phyloP scores from a whole-genome alignment of 306 rosid genomes.

The Quercus engelmannii region DNA sequence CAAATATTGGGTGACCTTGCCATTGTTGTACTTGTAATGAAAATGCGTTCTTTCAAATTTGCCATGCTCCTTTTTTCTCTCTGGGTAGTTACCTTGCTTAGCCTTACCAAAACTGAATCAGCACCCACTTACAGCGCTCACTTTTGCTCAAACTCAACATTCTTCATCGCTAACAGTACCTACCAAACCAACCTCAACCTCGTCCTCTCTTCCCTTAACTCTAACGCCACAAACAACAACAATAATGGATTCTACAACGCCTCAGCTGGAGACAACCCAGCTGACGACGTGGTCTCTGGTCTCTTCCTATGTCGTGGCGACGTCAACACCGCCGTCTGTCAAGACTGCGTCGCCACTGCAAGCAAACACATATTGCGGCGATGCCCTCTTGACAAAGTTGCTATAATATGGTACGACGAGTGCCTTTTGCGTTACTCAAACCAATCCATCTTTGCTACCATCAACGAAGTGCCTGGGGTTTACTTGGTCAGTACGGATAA shows the following conservation, averaged over 20 bases:
- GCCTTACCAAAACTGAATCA: not conserved
- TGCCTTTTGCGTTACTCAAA: conserved; percentile 28
- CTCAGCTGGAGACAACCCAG: not conserved
- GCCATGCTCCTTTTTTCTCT: not conserved
- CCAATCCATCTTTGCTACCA: not conserved
- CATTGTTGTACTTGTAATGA: too few relatives aligned
- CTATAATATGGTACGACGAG: conserved; percentile 28
- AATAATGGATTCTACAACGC: not conserved
- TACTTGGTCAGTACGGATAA: not conserved
- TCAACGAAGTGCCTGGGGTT: too few relatives aligned
- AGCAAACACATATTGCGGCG: not conserved
- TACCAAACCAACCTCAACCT: not conserved
- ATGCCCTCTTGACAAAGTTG: conserved; percentile 8
- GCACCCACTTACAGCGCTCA: not conserved
- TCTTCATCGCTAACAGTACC: not conserved
- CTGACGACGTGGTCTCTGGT: conserved; percentile 4
- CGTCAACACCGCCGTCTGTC: conserved; percentile 1
- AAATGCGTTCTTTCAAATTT: not conserved
- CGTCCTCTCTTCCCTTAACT: conserved; percentile 8
- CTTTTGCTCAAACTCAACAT: not conserved
- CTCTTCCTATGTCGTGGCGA: conserved; percentile 30
- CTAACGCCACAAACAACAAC: not conserved
- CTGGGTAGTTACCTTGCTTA: not conserved
- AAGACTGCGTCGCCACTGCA: conserved; percentile 4
- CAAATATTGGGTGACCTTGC: too few relatives aligned